Base-by-base conservation (phyloP, 2,329 filamentous ascomycete species). In the Neonectria sp. region DNA sequence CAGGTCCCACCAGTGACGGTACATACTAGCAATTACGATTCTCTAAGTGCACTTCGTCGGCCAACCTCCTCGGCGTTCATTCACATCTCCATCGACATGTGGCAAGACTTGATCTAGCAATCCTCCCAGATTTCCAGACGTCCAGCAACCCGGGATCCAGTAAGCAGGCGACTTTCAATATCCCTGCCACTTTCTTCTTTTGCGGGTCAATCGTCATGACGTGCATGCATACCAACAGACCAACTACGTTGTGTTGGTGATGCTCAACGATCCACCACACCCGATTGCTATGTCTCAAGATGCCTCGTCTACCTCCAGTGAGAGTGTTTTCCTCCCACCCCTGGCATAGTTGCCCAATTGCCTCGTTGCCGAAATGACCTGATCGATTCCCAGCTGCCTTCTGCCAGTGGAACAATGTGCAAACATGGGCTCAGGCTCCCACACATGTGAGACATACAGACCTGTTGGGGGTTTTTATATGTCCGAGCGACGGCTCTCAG, bases 201-300 rank as follows among this genome's bases (percentile, higher is more conserved):
- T n/a, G 8, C 12, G 13, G n/a, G n/a, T 6, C n/a, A 45, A 45
- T 45, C 40, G n/a, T 24, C 40, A 24, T 45, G 40, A 45, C 24
- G n/a, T n/a, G n/a, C 37, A 7, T 21, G 40, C n/a, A 45, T 21
- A 45, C 29, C 21, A 21, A n/a, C 9, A 21, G 15, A 24, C 27
- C 27, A 11, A 52, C n/a, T 8, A 15, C 31, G 15, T 9, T 31
- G 49, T 12, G 25, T 33, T 24, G 11, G 12, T 24, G 31, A 11
- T 53, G n/a, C 6, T 15, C 12, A 31, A 53, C 12, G n/a, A 24
- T 35, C 29, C n/a, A 53, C 12, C n/a, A 13, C 31, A 24, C n/a
- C 21, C 29, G 51, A 24, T 21, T 27, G 31, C 35, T 31, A 45
- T 72, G 53, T 48, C 65, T 60, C 25, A 45, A 25, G 24, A 48